phyloP scores from a whole-genome alignment of 495 filamentous ascomycete genomes.

The Podospora pseudocomata region DNA sequence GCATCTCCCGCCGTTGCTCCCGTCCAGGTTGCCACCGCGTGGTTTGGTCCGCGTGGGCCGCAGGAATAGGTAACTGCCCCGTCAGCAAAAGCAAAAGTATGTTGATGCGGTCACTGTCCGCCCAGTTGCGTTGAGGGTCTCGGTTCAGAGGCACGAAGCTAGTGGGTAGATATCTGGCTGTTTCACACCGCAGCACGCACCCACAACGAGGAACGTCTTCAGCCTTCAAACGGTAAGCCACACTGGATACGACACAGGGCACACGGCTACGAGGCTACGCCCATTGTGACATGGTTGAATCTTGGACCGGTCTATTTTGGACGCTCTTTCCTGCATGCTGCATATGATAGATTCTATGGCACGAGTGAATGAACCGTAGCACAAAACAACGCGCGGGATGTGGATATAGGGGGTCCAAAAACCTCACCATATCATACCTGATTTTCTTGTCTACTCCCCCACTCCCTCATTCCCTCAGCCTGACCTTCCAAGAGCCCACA shows the following conservation, averaged over 20 bases:
- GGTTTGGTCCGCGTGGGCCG: slow-evolving; percentile 1
- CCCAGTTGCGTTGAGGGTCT: slow-evolving; percentile 8
- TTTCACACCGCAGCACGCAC: slow-evolving; percentile 2
- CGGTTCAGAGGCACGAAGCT: background rate
- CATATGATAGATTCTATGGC: slow-evolving; percentile 20
- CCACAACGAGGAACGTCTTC: background rate
- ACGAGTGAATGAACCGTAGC: slow-evolving; percentile 19
- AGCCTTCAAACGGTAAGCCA: slow-evolving; percentile 7
- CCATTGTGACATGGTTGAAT: slow-evolving; percentile 7
- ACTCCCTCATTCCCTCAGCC: slow-evolving; percentile 15
- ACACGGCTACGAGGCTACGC: slow-evolving; percentile 7
- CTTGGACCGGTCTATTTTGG: slow-evolving; percentile 19
- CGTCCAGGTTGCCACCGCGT: slow-evolving; percentile 7
- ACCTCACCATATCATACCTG: slow-evolving; percentile 21
- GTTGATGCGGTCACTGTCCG: background rate
- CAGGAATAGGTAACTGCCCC: background rate
- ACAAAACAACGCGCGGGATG: slow-evolving; percentile 27
- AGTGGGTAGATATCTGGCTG: background rate
- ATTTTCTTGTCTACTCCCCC: background rate
- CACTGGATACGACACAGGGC: background rate
- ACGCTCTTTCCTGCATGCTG: slow-evolving; percentile 19
- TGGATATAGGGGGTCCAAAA: slow-evolving; percentile 14
- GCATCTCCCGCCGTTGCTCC: slow-evolving; percentile 10
- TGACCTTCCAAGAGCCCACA: slow-evolving; percentile 8
- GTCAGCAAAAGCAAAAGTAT: background rate